Base-by-base conservation (phyloP, 1,139 yeast species). In the Lodderomyces oxycetoniae region DNA sequence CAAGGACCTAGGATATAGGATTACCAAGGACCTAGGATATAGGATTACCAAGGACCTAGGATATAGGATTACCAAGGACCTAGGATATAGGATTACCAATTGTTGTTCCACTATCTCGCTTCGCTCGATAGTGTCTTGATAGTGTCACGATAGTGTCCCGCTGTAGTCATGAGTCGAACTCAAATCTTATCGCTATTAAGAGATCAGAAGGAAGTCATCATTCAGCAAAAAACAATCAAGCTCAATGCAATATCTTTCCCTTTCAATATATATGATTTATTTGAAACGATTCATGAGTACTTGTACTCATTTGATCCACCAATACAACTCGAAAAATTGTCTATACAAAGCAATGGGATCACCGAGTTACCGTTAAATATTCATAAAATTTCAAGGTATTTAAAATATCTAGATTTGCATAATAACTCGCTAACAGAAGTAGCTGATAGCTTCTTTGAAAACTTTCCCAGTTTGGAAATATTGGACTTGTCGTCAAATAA, bases 351-450 rank as follows among this genome's bases (percentile, higher is more conserved):
- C 38, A 79, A 79, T 48, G 57, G 59, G 29, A 52, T 80, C 13
- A 51, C 59, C 0, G 57, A 59, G 9, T 55, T 81, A 7, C 85
- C 88, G 0, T 46, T 54, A 1, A 65, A 66, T 37, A 67, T 83
- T 42, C 47, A 56, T 9, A 52, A 57, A 19, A 58, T 83, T 42
- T 51, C 70, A n/a, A 40, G 38, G 16, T 59, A 63, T 34, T 57
- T 84, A 37, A 63, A 75, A 34, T 82, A 79, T 46, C 59, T 85
- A 40, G 91, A 85, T 52, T 60, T 85, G 31, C 82, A 83, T 47
- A 67, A 70, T 42, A 85, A 85, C 51, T 53, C 59, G 31, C 63
- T 85, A 28, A 44, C 63, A 3, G 66, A 59, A 32, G 68, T 85
- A 33, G 88, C 93, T 1, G 43, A 49, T 2, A 70, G 56, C 35